Evolutionary conservation across 2,329 filamentous ascomycete genomes (phyloP).

Genomic region (Colletotrichum cordylinicola): DNA sequence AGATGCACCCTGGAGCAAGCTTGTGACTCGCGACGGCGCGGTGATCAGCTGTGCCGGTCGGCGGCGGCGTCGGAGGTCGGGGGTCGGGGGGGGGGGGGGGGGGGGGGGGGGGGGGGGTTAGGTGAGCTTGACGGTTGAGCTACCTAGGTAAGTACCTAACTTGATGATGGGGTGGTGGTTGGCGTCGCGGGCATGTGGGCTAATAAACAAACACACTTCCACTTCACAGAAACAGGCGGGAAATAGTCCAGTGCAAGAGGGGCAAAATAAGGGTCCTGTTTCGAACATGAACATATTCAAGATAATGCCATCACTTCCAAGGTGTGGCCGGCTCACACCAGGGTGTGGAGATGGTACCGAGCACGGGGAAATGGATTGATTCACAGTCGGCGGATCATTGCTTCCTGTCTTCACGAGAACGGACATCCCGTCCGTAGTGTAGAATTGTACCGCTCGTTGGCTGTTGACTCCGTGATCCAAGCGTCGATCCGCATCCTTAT

Average conservation of each 20-base stretch:
- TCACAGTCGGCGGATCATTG: background rate
- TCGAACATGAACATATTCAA: background rate
- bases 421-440: background rate
- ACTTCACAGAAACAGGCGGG: slow-evolving; percentile 3
- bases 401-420: background rate
- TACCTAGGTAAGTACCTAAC: background rate
- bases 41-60: background rate
- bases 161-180: background rate
- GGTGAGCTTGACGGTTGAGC: background rate
- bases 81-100: background rate
- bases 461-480: background rate
- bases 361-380: background rate
- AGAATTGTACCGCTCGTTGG: background rate
- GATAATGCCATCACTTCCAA: background rate
- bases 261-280: slow-evolving; percentile 4
- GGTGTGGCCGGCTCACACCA: background rate
- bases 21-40: slow-evolving; percentile 1
- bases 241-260: background rate
- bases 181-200: background rate
- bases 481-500: background rate
- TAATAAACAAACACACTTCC: background rate
- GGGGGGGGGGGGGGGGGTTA: background rate
- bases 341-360: background rate
- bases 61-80: background rate
- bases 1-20: background rate